Evolutionary conservation across 2,329 filamentous ascomycete species (phyloP).

Genomic region (Hirsutella minnesotensis): DNA sequence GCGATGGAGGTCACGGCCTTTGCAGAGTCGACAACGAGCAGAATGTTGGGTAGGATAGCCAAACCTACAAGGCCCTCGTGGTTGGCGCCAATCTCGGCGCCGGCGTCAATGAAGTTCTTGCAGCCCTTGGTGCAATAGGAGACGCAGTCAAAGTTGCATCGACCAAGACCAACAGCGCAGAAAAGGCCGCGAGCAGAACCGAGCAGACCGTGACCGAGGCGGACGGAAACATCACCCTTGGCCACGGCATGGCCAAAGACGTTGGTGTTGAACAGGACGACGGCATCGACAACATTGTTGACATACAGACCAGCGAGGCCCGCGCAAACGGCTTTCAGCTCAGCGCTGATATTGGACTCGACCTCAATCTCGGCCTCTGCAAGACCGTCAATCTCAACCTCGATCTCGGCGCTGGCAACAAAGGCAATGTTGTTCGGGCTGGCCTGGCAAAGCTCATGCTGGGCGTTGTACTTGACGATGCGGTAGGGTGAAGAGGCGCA

Average conservation of each 20-base stretch:
- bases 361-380: constrained; percentile 12
- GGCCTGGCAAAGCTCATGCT: constrained; percentile 24
- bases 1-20: constrained; percentile 14
- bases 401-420: constrained; percentile 17
- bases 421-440: constrained; percentile 20
- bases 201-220: constrained; percentile 13
- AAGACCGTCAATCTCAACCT: constrained; percentile 11
- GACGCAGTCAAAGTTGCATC: constrained; percentile 25
- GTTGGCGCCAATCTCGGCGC: constrained; percentile 6
- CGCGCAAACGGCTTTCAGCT: constrained; percentile 19
- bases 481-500: constrained; percentile 23
- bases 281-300: constrained; percentile 16
- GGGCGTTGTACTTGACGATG: constrained; percentile 20
- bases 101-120: constrained; percentile 24
- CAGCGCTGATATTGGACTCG: constrained; percentile 13
- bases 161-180: constrained; percentile 19
- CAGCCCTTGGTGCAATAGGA: constrained; percentile 25
- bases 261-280: constrained; percentile 25
- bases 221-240: constrained; percentile 13
- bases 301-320: constrained; percentile 22
- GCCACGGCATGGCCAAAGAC: constrained; percentile 17
- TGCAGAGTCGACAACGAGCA: constrained; percentile 15
- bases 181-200: constrained; percentile 11
- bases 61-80: constrained; percentile 18
- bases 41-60: constrained; percentile 18